Evolutionary conservation across 23 red algal species (phyloP), one percentile per base, ranked within the genome.

Genomic region (Cyanidiococcus yangmingshanensis): DNA sequence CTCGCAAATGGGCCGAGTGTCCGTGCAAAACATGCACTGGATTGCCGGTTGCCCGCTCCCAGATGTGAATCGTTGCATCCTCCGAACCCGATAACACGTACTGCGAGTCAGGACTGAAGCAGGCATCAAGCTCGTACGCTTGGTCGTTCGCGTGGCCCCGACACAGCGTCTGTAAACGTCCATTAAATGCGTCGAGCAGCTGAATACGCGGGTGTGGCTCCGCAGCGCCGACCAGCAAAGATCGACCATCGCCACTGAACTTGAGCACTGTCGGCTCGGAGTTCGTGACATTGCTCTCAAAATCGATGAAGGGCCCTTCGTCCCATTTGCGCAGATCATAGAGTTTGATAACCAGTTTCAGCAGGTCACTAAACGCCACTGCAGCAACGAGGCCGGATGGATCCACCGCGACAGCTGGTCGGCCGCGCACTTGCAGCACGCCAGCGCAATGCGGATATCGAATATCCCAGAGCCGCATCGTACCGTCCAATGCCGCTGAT

Each of bases 311-410:
- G 1, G 92, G 92, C 0, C 92, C 92, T 34, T 85, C 85, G 26
- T 90, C 77, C 76, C 77, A 90, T 50, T 86, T 82, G 67, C 92
- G 82, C 39, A 87, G 67, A 74, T 96, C 92, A 68, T 89, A 96
- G 1, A 96, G 84, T 34, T 87, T 90, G n/a, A 96, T 84, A 30
- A 79, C 45, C 17, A 86, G 82, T 58, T 80, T 79, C 26, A 37
- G 41, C 75, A 67, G 80, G 58, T 88, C 85, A 0, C 77, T 75
- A 75, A 90, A 87, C 39, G 92, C 92, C 25, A 96, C 76, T 30
- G 86, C 86, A 59, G 89, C 84, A n/a, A 90, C 86, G 29, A 96
- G 79, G 26, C 92, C 92, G 41, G 84, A 85, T 30, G 92, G 87
- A 71, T 96, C 92, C 36, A 88, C 89, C 1, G 86, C 84, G 0